Conservation (phyloP, 371 early-diverging fungal species). For the Fennellomyces sp. region DNA sequence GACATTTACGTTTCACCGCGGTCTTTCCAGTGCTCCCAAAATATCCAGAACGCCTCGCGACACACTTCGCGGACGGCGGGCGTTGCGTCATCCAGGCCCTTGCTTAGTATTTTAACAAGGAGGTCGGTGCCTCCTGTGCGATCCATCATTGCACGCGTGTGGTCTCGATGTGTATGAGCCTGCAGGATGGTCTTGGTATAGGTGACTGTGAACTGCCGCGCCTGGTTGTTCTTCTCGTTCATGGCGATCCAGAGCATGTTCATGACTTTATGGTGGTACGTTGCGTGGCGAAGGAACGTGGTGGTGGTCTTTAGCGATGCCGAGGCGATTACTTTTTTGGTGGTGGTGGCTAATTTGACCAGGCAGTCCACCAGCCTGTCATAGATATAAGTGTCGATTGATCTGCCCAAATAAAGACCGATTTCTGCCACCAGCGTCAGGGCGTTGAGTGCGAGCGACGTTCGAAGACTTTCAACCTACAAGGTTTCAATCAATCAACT, state of each 20-base stretch:
- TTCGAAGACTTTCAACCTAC: slow-evolving; percentile 52
- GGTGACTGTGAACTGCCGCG: slow-evolving; percentile 33
- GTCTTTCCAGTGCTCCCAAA: slow-evolving; percentile 45
- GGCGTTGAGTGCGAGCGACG: slow-evolving; percentile 45
- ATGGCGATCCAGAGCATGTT: slow-evolving; percentile 35
- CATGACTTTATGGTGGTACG: slow-evolving; percentile 39
- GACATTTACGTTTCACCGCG: slow-evolving; percentile 37
- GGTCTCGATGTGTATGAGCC: slow-evolving; percentile 40
- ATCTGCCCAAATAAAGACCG: slow-evolving; percentile 35
- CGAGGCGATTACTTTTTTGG: slow-evolving; percentile 44
- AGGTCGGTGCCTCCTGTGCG: slow-evolving; percentile 34
- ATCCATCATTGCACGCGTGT: slow-evolving; percentile 36
- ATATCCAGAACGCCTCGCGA: slow-evolving; percentile 50
- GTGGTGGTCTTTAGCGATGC: slow-evolving; percentile 33
- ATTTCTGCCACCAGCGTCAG: slow-evolving; percentile 40
- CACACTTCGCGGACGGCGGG: slow-evolving; percentile 45
- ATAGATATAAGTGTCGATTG: slow-evolving; percentile 38
- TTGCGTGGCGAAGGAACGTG: slow-evolving; percentile 37
- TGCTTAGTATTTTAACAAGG: slow-evolving; percentile 35
- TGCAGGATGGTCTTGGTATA: slow-evolving; percentile 41
- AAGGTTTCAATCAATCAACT: not conserved
- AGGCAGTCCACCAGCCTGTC: slow-evolving; percentile 43
- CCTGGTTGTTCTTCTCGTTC: slow-evolving; percentile 52
- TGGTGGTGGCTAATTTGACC: slow-evolving; percentile 36
- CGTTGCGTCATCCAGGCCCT: slow-evolving; percentile 46